Percentiles rank a stretch among this genome's conserved stretches.
phyloP scores from a whole-genome alignment of 2,329 filamentous ascomycete genomes.

The Ascosphaera acerosa region DNA sequence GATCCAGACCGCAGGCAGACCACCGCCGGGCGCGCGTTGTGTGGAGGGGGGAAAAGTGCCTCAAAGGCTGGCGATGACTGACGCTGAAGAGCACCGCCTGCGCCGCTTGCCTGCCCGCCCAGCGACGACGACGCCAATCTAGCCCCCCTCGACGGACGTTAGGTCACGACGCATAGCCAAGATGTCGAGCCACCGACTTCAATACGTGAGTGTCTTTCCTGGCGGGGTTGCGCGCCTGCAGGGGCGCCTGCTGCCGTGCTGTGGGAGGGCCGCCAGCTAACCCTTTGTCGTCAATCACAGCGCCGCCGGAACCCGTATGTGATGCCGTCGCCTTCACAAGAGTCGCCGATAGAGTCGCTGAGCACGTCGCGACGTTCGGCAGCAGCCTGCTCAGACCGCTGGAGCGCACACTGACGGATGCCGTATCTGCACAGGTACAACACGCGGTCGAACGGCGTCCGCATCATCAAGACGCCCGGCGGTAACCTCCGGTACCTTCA shows the following conservation, averaged over 20 bases:
- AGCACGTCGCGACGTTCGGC: no score
- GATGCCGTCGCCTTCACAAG: background rate
- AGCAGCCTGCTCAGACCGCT: no score
- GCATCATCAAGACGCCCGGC: conserved; percentile 87
- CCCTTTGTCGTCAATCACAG: conserved; percentile 21
- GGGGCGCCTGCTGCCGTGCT: no score
- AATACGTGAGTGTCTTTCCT: conserved; percentile 17
- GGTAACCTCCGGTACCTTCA: conserved; percentile 88
- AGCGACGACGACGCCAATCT: conserved; percentile 19
- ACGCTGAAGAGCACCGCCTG: no score
- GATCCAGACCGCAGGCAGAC: no score
- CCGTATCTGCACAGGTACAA: conserved; percentile 62
- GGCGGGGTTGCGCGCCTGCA: conserved; percentile 1
- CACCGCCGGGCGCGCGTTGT: no score
- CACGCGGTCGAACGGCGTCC: conserved; percentile 91
- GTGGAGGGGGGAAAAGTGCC: no score
- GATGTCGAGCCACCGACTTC: conserved; percentile 28
- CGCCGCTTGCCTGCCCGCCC: no score
- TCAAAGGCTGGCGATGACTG: no score
- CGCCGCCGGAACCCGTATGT: conserved; percentile 62
- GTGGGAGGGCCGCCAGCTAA: no score
- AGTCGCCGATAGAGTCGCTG: no score
- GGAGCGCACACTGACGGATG: no score
- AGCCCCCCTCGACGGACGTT: conserved; percentile 3
- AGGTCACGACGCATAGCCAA: conserved; percentile 14